phyloP scores from a whole-genome alignment of 2,329 filamentous ascomycete species.

The Colletotrichum phormii region DNA sequence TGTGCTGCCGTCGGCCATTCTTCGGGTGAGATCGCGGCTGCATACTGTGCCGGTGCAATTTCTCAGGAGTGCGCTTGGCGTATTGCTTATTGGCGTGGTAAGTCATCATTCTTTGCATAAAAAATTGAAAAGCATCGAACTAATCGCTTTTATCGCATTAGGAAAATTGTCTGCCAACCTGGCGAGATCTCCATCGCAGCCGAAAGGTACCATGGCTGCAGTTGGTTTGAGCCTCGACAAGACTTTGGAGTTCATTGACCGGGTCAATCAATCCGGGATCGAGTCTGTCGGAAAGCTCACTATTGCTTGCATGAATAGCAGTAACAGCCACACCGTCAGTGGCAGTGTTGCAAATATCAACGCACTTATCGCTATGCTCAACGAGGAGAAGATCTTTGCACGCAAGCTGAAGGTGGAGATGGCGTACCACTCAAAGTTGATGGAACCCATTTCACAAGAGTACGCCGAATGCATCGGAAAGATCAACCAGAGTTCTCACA shows the following conservation, averaged over 20 bases:
- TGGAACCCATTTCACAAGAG: slow-evolving; percentile 6
- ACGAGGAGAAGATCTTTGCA: slow-evolving; percentile 41
- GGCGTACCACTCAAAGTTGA: slow-evolving; percentile 22
- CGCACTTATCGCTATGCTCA: slow-evolving; percentile 49
- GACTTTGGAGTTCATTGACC: slow-evolving; percentile 42
- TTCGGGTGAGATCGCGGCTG: slow-evolving; percentile 53
- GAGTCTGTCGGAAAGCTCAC: slow-evolving; percentile 30
- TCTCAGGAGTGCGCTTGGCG: slow-evolving; percentile 53
- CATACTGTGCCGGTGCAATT: slow-evolving; percentile 51
- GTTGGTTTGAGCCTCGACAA: slow-evolving; percentile 55
- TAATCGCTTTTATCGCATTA: neutral
- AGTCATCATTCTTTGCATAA: too few species aligned
- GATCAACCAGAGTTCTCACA: neutral
- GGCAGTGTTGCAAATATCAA: slow-evolving; percentile 58
- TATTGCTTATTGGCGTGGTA: slow-evolving; percentile 62
- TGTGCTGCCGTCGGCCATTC: slow-evolving; percentile 48
- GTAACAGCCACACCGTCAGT: slow-evolving; percentile 61
- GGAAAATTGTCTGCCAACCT: slow-evolving; percentile 47
- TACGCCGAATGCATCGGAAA: slow-evolving; percentile 10
- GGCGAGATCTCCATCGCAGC: slow-evolving; percentile 32
- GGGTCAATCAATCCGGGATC: slow-evolving; percentile 5
- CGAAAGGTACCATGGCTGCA: slow-evolving; percentile 60
- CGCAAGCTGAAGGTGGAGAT: slow-evolving; percentile 22
- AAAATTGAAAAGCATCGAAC: too few species aligned
- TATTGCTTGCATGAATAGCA: slow-evolving; percentile 61